Base-by-base conservation (phyloP, 2,329 filamentous ascomycete species). In the Annulohypoxylon truncatum region DNA sequence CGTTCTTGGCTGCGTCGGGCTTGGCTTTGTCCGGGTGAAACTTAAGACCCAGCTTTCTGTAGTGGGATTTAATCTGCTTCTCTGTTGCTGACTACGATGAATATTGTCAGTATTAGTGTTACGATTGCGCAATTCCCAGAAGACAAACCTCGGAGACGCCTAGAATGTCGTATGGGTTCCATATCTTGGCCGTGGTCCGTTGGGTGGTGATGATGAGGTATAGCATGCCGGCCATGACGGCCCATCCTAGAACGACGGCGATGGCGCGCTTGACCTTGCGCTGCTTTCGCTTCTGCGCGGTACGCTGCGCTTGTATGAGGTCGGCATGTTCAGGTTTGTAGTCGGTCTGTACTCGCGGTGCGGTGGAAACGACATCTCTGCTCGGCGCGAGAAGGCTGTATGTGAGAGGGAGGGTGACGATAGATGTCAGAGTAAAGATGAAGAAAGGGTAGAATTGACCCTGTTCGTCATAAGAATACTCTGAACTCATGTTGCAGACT, bases 391-490 rank as follows among this genome's bases (percentile, higher is more conserved):
- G 85, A 73, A 97, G 89, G 71, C 90, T 92, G 81, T 96, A 97
- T 75, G 95, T 97, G 76, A 97, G 86, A 67, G 95, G 94, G 64
- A 97, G 82, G 31, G 96, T 97, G 80, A 97, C 87, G 72, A 99
- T 89, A 76, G 90, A 90, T 68, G 91, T 89, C 76, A 98, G 86
- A 44, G 94, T 97, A 78, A 97, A 90, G 82, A 98, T 91, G 85
- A 99, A 99, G 87, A 97, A 97, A 73, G 96, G 96, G 85, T 97
- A 99, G 85, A 97, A 97, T 87, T 97, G 93, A 75, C 94, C 94
- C 88, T 96, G 89, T 78, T 97, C 92, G 87, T 99, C 96, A 84
- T 99, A 99, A 76, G 92, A 96, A 86, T 99, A 99, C 81, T 98
- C 95, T 76, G 92, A 93, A 78, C 91, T 94, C 89, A 96, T 96